phyloP scores from a whole-genome alignment of 2,329 filamentous ascomycete species.

The Penicillium paneum region DNA sequence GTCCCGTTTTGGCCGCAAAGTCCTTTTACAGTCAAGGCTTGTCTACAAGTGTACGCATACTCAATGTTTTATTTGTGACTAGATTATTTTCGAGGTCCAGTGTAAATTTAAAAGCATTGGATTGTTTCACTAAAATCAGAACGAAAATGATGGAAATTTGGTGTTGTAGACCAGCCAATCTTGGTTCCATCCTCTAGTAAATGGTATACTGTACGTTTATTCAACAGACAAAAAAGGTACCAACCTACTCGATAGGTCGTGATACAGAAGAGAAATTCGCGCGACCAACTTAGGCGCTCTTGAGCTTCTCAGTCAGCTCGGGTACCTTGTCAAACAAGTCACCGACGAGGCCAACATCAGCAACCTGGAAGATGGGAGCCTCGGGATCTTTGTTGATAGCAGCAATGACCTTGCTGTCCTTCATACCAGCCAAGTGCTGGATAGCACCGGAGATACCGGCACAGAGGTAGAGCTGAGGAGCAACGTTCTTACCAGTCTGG shows the following conservation, averaged over 20 bases:
- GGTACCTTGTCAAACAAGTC: constrained; percentile 95
- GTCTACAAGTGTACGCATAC: neutral
- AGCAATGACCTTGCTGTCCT: constrained; percentile 99
- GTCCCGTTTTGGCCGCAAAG: constrained; percentile 18
- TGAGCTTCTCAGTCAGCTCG: constrained; percentile 92
- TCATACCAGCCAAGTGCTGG: constrained; percentile 98
- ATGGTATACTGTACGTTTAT: constrained; percentile 21
- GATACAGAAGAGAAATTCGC: constrained; percentile 18
- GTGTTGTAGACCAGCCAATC: constrained; percentile 5
- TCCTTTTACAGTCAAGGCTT: neutral
- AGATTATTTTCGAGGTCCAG: neutral
- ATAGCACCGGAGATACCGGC: constrained; percentile 97
- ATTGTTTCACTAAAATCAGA: neutral
- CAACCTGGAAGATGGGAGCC: constrained; percentile 97
- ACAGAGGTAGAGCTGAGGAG: constrained; percentile 90
- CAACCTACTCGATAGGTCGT: constrained; percentile 17
- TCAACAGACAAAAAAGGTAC: constrained; percentile 7
- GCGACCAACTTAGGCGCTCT: constrained; percentile 43
- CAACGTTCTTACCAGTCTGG: constrained; percentile 98
- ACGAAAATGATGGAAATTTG: constrained; percentile 4
- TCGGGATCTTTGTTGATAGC: constrained; percentile 98
- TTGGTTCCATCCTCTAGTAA: constrained; percentile 10
- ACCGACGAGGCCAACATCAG: constrained; percentile 90
- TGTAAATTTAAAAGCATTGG: neutral
- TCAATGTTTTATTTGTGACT: neutral